Evolutionary conservation across 495 filamentous ascomycete species (phyloP), one percentile per base, ranked within the genome.

Genomic region (Polyplosphaeria fusca): DNA sequence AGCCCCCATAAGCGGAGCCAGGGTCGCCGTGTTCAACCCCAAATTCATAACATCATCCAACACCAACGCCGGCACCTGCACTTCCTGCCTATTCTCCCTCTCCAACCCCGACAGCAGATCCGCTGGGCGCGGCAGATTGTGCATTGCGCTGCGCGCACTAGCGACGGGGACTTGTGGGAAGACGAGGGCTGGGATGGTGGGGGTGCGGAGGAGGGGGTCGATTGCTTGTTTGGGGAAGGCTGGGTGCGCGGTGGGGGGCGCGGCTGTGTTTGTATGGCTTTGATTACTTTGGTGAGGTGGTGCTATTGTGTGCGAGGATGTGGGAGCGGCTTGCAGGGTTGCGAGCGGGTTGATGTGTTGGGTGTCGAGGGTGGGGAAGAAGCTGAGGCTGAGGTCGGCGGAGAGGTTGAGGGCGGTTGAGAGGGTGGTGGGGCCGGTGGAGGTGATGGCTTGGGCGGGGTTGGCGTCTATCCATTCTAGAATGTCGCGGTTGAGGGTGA

Each of bases 401-500:
- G 27, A 48, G 19, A 53, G 24, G 41, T 3, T 47, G 4, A 35
- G 16, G 14, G 45, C 20, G 44, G n/a, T 16, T 19, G 13, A 18
- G 37, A 14, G 12, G 7, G 4, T 24, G 18, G 38, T 38, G 9
- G 39, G n/a, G n/a, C 18, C 22, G n/a, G 30, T 44, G 9, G 40
- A 24, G 1, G 49, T 13, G 27, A 9, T 52, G 1, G 41, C 25
- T 22, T 53, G 48, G 2, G 61, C 37, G 2, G 55, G 55, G 37
- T 64, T 52, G 11, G 53, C 48, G n/a, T 56, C 48, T 2, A 55
- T 62, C 62, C 63, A 72, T 44, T 68, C 58, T 24, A 72, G 54
- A 45, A 70, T 70, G 38, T 64, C 55, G 5, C 70, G 48, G 48
- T 69, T 66, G 4, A 72, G 68, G 0, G 65, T 69, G 37, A 70